phyloP scores from a whole-genome alignment of 768 basidiomycete species.

The Collybia sordida region DNA sequence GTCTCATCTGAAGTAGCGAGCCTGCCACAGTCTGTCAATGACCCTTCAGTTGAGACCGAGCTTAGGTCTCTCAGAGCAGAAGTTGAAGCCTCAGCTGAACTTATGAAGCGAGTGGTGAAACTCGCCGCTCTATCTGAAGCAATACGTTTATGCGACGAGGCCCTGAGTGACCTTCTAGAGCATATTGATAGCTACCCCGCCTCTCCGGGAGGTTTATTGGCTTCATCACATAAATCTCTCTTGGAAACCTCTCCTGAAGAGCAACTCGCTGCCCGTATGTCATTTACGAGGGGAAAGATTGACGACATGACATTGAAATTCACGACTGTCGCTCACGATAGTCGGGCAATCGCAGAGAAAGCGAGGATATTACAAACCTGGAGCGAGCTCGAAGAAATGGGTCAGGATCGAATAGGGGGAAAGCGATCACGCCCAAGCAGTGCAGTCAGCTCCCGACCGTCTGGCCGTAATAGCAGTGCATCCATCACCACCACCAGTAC shows the following conservation, averaged over 20 bases:
- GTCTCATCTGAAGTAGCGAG: conserved; percentile 44
- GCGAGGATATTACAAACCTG: conserved; percentile 77
- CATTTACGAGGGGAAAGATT: conserved; percentile 59
- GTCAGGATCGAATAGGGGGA: conserved; percentile 59
- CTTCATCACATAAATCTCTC: conserved; percentile 47
- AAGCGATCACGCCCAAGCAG: conserved; percentile 68
- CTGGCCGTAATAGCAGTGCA: conserved; percentile 60
- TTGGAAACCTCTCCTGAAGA: conserved; percentile 55
- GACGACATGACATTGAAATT: conserved; percentile 44
- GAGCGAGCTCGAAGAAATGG: conserved; percentile 82
- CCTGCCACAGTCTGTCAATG: conserved; percentile 44
- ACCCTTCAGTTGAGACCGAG: conserved; percentile 50
- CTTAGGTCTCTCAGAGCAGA: conserved; percentile 62
- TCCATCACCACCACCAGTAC: conserved; percentile 35
- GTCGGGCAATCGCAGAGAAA: conserved; percentile 58
- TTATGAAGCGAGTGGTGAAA: conserved; percentile 50
- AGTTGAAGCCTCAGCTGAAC: conserved; percentile 45
- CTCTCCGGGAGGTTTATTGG: conserved; percentile 47
- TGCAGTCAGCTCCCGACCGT: conserved; percentile 55
- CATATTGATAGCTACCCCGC: conserved; percentile 85
- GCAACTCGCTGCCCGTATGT: conserved; percentile 60
- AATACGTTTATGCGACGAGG: conserved; percentile 63
- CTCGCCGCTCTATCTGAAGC: conserved; percentile 54
- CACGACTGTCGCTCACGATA: conserved; percentile 50
- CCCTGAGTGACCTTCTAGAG: conserved; percentile 81